Conservation (phyloP, 768 basidiomycete species). For the Solioccasus polychromus region DNA sequence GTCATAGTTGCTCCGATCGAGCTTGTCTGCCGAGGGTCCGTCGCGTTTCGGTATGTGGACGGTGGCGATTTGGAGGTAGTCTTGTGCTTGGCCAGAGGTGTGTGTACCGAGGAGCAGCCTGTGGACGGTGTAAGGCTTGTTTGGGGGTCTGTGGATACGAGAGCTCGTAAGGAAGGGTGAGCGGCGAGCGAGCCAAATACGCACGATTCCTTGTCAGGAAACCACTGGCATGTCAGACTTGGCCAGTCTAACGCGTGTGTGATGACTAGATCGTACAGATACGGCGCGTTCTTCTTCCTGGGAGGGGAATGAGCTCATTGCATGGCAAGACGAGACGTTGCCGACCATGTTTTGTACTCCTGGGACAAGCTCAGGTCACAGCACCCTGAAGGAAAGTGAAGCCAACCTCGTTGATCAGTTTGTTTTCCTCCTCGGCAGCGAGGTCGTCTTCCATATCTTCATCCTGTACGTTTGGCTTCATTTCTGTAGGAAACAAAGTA, state of each 20-base stretch:
- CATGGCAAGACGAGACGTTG: constrained; percentile 1
- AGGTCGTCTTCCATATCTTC: constrained; percentile 80
- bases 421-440: constrained; percentile 83
- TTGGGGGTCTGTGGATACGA: constrained; percentile 67
- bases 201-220: constrained; percentile 93
- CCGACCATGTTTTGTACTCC: constrained; percentile 86
- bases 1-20: constrained; percentile 80
- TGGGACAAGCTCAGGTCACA: constrained; percentile 29
- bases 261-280: constrained; percentile 95
- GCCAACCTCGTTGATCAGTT: constrained; percentile 80
- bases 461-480: constrained; percentile 45
- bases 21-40: constrained; percentile 65
- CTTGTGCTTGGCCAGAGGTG: constrained; percentile 91
- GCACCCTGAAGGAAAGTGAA: neutral
- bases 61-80: constrained; percentile 93
- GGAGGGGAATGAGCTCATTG: neutral
- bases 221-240: constrained; percentile 96
- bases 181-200: constrained; percentile 27
- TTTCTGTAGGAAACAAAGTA: constrained; percentile 15
- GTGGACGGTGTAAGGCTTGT: constrained; percentile 94
- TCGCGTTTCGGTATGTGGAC: constrained; percentile 89
- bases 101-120: constrained; percentile 95
- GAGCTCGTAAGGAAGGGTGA: neutral
- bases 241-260: constrained; percentile 99
- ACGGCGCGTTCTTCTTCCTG: constrained; percentile 97